Conservation (phyloP, 2,329 filamentous ascomycete species). For the Pestalotiopsis sp. region DNA sequence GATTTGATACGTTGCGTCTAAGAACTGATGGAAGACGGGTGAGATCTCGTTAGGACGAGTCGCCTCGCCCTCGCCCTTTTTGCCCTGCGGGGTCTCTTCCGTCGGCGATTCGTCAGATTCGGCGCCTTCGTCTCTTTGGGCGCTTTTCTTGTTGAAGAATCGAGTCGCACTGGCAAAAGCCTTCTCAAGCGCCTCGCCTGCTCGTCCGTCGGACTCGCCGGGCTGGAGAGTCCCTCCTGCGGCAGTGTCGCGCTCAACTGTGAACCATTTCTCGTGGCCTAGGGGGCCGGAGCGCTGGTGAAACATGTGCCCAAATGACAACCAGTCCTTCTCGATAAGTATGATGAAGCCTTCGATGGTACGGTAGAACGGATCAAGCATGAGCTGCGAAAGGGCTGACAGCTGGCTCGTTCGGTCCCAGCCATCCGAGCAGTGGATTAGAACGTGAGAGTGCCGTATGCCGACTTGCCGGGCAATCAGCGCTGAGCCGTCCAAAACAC, state of each 20-base stretch:
- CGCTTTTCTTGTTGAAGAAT: constrained; percentile 84
- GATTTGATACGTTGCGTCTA: constrained; percentile 91
- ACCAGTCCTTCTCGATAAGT: constrained; percentile 94
- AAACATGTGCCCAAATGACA: constrained; percentile 98
- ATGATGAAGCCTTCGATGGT: constrained; percentile 94
- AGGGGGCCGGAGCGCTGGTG: constrained; percentile 85
- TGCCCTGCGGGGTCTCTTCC: constrained; percentile 28
- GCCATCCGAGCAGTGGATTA: constrained; percentile 97
- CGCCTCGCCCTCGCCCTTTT: constrained; percentile 57
- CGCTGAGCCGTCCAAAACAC: constrained; percentile 79
- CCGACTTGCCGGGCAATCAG: constrained; percentile 87
- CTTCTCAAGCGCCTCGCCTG: constrained; percentile 78
- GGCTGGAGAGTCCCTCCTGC: constrained; percentile 63
- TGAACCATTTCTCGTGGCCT: constrained; percentile 92
- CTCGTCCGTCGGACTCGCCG: constrained; percentile 59
- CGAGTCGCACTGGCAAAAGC: constrained; percentile 82
- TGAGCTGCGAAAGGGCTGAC: constrained; percentile 86
- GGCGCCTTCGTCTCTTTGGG: constrained; percentile 60
- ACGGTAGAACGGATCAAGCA: constrained; percentile 92
- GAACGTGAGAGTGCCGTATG: constrained; percentile 87
- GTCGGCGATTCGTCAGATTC: constrained; percentile 34
- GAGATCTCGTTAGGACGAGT: constrained; percentile 90
- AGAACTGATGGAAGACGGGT: constrained; percentile 96
- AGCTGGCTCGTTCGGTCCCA: constrained; percentile 98
- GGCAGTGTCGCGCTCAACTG: constrained; percentile 77